These are phyloP conservation scores for Pseudonitzschia delicatissima DNA, from an alignment of 108 stramenopile species.

Conservation along the genomic window DNA sequence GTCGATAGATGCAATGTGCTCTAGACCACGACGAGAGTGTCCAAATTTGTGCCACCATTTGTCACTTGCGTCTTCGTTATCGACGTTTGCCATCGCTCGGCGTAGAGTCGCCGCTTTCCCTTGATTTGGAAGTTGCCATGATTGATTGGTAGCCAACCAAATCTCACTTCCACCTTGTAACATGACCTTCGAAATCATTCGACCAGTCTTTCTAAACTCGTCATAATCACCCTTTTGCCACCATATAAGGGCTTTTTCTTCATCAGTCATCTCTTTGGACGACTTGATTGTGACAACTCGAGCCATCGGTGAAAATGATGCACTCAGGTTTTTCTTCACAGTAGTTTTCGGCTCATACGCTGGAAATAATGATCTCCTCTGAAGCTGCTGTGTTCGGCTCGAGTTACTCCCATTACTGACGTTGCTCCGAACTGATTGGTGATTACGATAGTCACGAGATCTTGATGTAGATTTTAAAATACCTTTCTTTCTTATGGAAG, in stretches of 20 bases:
- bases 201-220: conserved; percentile 81
- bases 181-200: conserved; percentile 88
- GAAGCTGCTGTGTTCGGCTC: neutral
- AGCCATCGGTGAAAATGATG: conserved; percentile 78
- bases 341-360: conserved; percentile 31
- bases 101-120: conserved; percentile 20
- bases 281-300: conserved; percentile 74
- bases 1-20: conserved; percentile 78
- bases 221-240: conserved; percentile 86
- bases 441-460: conserved; percentile 7
- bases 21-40: conserved; percentile 79
- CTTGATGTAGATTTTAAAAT: conserved; percentile 35
- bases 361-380: conserved; percentile 46
- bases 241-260: conserved; percentile 70
- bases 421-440: conserved; percentile 7
- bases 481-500: conserved; percentile 24
- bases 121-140: conserved; percentile 50
- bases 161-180: conserved; percentile 83
- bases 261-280: conserved; percentile 55
- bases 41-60: conserved; percentile 89
- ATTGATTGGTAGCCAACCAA: conserved; percentile 71
- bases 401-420: neutral
- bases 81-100: conserved; percentile 22
- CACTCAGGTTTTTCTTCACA: conserved; percentile 28
- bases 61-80: conserved; percentile 41